Evolutionary conservation across 768 basidiomycete species (phyloP).

Genomic region (Phaffia tasmanica): DNA sequence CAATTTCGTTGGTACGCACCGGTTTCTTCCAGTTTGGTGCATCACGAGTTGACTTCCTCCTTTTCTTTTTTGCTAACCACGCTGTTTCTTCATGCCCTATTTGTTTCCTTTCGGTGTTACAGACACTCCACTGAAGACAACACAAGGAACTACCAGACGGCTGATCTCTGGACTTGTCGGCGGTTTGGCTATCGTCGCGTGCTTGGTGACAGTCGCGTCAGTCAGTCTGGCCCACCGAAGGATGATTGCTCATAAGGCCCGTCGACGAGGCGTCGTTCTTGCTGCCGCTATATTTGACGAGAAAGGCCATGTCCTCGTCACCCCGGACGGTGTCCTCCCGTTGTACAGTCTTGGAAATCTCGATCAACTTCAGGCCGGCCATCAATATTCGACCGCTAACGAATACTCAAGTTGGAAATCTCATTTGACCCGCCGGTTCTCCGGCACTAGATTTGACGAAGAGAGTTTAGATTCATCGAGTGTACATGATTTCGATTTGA

Average conservation of each 20-base stretch:
- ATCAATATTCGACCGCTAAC: no score
- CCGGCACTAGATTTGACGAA: no score
- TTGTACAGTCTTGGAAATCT: conserved; percentile 35
- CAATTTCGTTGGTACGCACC: conserved; percentile 16
- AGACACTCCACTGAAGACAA: conserved; percentile 3
- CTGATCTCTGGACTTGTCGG: conserved; percentile 37
- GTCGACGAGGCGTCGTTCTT: conserved; percentile 36
- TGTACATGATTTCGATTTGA: conserved; percentile 37
- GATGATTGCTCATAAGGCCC: conserved; percentile 27
- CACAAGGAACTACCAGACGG: conserved; percentile 29
- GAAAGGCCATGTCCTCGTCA: conserved; percentile 36
- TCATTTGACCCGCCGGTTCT: no score
- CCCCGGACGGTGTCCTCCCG: conserved; percentile 37
- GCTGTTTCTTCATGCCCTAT: background rate
- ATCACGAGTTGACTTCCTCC: background rate
- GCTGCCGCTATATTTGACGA: conserved; percentile 36
- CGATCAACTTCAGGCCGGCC: background rate
- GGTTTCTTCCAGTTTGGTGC: background rate
- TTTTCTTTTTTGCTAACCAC: background rate
- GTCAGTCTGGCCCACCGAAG: conserved; percentile 31
- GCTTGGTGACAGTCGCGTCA: conserved; percentile 34
- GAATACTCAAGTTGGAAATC: no score
- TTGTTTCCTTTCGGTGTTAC: background rate
- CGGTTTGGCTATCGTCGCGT: conserved; percentile 35
- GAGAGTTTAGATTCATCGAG: conserved; percentile 29